A percentile compares a stretch with the other conserved stretches of the same genome.
Conservation (phyloP, 2,329 filamentous ascomycete genomes). For the Penicillium frequentans region DNA sequence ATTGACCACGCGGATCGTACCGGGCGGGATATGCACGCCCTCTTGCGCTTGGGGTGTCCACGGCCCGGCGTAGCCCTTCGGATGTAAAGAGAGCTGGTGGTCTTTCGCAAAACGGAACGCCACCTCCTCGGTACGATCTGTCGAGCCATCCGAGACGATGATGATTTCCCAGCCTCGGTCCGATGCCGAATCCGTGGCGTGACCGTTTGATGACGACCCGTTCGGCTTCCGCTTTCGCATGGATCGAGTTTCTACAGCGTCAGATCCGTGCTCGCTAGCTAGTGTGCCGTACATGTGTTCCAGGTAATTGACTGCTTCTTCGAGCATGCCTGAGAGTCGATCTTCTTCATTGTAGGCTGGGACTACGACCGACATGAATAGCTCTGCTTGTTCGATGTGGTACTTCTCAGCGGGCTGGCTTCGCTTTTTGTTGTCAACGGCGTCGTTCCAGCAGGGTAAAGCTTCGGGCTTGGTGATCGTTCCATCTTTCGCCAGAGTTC, state of each 20-base stretch:
- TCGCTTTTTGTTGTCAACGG: slow-evolving; percentile 64
- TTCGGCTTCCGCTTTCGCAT: slow-evolving; percentile 28
- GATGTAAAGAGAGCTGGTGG: slow-evolving; percentile 56
- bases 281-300: slow-evolving; percentile 69
- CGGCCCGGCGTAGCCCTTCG: slow-evolving; percentile 49
- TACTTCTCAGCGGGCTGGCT: slow-evolving; percentile 43
- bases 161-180: slow-evolving; percentile 83
- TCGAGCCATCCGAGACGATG: slow-evolving; percentile 85
- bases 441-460: slow-evolving; percentile 86
- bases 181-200: slow-evolving; percentile 30
- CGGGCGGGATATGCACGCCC: slow-evolving; percentile 64
- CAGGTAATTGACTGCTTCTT: slow-evolving; percentile 86
- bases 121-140: slow-evolving; percentile 75
- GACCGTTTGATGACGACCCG: slow-evolving; percentile 32
- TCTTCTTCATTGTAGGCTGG: slow-evolving; percentile 94
- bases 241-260: slow-evolving; percentile 10
- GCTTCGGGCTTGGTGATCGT: slow-evolving; percentile 53
- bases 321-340: slow-evolving; percentile 77
- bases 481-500: slow-evolving; percentile 69
- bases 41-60: slow-evolving; percentile 49
- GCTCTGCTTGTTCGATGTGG: slow-evolving; percentile 68
- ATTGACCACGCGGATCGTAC: slow-evolving; percentile 76
- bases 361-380: slow-evolving; percentile 90
- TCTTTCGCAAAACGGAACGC: slow-evolving; percentile 77
- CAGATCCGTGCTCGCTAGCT: slow-evolving; percentile 32